Conservation (phyloP, 2,329 filamentous ascomycete genomes). For the Cercospora brassicicola region DNA sequence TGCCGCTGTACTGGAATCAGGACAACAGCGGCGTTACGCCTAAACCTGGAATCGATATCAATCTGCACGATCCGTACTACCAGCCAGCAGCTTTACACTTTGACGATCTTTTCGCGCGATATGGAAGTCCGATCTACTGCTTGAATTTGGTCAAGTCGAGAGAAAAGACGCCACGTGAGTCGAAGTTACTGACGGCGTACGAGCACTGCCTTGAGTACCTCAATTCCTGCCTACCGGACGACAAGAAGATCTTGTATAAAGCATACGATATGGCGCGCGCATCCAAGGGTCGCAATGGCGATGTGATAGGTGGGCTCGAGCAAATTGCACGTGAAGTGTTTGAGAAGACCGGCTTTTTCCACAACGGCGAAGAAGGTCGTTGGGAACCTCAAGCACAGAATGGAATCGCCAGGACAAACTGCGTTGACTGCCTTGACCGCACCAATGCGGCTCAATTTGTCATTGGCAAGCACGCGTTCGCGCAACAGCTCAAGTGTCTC, state of each 20-base stretch:
- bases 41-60: slow-evolving; percentile 93
- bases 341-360: slow-evolving; percentile 85
- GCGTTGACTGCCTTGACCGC: slow-evolving; percentile 94
- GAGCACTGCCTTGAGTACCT: slow-evolving; percentile 85
- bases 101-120: slow-evolving; percentile 88
- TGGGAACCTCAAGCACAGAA: slow-evolving; percentile 75
- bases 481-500: slow-evolving; percentile 86
- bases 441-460: slow-evolving; percentile 98
- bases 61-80: slow-evolving; percentile 95
- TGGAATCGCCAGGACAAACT: slow-evolving; percentile 91
- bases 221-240: slow-evolving; percentile 84
- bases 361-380: slow-evolving; percentile 75
- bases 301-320: slow-evolving; percentile 91
- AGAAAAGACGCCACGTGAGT: slow-evolving; percentile 86
- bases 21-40: slow-evolving; percentile 93
- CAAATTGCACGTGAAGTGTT: slow-evolving; percentile 85
- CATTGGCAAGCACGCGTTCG: slow-evolving; percentile 89
- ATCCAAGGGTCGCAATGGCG: slow-evolving; percentile 83
- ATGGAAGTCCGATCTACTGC: slow-evolving; percentile 87
- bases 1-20: slow-evolving; percentile 95
- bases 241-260: slow-evolving; percentile 86
- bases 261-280: slow-evolving; percentile 98
- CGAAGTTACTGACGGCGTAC: slow-evolving; percentile 84
- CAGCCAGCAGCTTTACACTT: slow-evolving; percentile 91
- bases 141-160: slow-evolving; percentile 84